These are phyloP conservation scores for Hypomontagnella submonticulosa DNA, from an alignment of 495 filamentous ascomycete genomes.

Conservation along the genomic window DNA sequence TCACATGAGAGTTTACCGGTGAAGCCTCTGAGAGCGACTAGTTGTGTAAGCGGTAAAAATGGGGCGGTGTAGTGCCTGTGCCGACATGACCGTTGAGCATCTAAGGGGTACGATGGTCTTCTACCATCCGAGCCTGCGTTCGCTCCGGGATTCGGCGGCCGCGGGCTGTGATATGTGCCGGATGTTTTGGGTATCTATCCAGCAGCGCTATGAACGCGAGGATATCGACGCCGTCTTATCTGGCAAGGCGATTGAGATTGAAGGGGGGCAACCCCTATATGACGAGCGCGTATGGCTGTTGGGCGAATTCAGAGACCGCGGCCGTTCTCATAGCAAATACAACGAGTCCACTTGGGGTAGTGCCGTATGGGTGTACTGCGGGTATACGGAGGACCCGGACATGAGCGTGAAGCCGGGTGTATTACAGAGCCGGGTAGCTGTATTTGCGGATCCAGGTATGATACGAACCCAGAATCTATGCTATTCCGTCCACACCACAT, in stretches of 20 bases:
- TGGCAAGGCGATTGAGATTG: not conserved
- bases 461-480: not conserved
- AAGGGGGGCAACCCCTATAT: constrained; percentile 5
- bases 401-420: not conserved
- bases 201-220: not conserved
- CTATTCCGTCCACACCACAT: not conserved
- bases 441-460: constrained; percentile 39
- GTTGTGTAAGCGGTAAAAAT: constrained; percentile 2
- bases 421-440: not conserved
- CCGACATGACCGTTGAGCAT: constrained; percentile 22
- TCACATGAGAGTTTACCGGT: too few relatives aligned
- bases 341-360: not conserved
- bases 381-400: constrained; percentile 14
- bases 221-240: constrained; percentile 23
- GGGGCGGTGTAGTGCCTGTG: constrained; percentile 24
- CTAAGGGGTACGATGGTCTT: not conserved
- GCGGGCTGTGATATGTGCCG: constrained; percentile 30
- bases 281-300: constrained; percentile 31
- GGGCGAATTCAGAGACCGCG: constrained; percentile 4
- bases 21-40: too few relatives aligned
- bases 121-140: constrained; percentile 28
- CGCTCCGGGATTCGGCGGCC: constrained; percentile 28
- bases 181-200: constrained; percentile 26
- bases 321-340: not conserved
- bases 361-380: constrained; percentile 22